phyloP scores from a whole-genome alignment of 139 green algal species.

The Chlamydomonas applanata region DNA sequence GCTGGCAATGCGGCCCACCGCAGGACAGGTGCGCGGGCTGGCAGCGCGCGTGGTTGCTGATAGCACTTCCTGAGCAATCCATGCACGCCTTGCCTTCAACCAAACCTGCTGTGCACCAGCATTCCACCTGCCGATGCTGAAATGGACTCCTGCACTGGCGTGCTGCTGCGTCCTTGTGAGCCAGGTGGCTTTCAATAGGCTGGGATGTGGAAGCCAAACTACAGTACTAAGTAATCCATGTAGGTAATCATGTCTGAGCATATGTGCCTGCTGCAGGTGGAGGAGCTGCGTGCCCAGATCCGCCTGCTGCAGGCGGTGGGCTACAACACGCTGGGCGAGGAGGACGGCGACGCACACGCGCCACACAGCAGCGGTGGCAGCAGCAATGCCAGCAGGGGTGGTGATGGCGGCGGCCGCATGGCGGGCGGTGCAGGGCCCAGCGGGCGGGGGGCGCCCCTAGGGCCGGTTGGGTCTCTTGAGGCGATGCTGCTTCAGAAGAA shows the following conservation, averaged over 20 bases:
- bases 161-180: too few relatives aligned
- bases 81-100: too few relatives aligned
- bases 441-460: not conserved
- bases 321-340: conserved; percentile 60
- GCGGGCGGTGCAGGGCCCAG: conserved; percentile 4
- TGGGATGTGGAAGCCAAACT: not conserved
- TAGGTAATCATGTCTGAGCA: not conserved
- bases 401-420: not conserved
- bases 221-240: too few relatives aligned
- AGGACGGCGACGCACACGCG: conserved; percentile 25
- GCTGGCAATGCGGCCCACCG: conserved; percentile 50
- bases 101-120: too few relatives aligned
- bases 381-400: not conserved
- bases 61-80: too few relatives aligned
- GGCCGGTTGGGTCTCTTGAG: conserved; percentile 59
- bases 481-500: conserved; percentile 80
- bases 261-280: conserved; percentile 43
- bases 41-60: too few relatives aligned
- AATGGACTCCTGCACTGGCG: too few relatives aligned
- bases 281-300: conserved; percentile 69
- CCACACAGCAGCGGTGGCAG: not conserved
- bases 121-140: too few relatives aligned
- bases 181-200: too few relatives aligned
- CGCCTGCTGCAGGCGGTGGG: conserved; percentile 71
- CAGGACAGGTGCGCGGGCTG: too few relatives aligned